phyloP scores from a whole-genome alignment of 768 basidiomycete species.

The Sporobolomyces phaffii region DNA sequence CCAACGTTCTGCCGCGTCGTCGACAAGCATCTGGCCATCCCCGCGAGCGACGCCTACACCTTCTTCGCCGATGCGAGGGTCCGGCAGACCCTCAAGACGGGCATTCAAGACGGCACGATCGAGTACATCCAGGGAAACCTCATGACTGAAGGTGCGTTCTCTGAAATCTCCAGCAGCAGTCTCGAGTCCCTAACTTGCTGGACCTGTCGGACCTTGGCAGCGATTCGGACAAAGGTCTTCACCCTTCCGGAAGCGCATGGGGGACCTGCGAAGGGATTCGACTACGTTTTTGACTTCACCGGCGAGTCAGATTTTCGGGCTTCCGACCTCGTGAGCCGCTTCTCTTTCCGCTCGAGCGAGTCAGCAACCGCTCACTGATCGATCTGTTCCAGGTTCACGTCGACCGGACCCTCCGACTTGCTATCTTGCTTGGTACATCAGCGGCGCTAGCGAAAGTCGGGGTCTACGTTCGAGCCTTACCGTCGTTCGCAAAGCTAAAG shows the following conservation, averaged over 20 bases:
- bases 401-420: conserved; percentile 31
- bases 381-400: conserved; percentile 6
- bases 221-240: conserved; percentile 18
- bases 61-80: conserved; percentile 9
- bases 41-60: conserved; percentile 19
- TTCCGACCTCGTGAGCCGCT: conserved; percentile 14
- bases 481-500: conserved; percentile 13
- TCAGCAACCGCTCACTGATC: too few relatives aligned
- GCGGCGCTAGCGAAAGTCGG: conserved; percentile 8
- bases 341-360: too few relatives aligned
- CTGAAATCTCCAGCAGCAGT: too few relatives aligned
- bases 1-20: conserved; percentile 21
- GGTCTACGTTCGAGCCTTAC: conserved; percentile 17
- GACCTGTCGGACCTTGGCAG: conserved; percentile 2
- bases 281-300: conserved; percentile 27
- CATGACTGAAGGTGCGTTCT: conserved; percentile 12
- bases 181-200: too few relatives aligned
- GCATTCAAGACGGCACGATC: background rate
- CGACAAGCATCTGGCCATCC: conserved; percentile 24
- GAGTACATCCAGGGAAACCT: conserved; percentile 34
- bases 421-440: conserved; percentile 13
- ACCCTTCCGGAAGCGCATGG: conserved; percentile 13
- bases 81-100: background rate
- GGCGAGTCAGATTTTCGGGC: conserved; percentile 27
- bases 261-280: conserved; percentile 11